Evolutionary conservation across 768 basidiomycete species (phyloP), one percentile per base, ranked within the genome.

Genomic region (Cyathus striatus): DNA sequence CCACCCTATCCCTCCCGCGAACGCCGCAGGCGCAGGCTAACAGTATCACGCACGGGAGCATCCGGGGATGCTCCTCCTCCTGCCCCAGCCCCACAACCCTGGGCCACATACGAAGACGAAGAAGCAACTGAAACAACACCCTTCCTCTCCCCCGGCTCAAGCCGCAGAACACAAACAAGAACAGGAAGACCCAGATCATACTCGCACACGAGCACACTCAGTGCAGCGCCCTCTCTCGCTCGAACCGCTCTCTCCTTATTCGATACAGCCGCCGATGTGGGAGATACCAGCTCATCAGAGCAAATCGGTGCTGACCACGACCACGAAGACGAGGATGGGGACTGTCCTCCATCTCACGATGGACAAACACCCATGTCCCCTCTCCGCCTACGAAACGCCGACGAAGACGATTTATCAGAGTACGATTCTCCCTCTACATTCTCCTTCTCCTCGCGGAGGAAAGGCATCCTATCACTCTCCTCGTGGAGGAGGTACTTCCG

Each of bases 201-300:
- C 41, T 88, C 86, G 2, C 68, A 76, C 45, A 66, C 76, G 0
- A 84, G 81, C 61, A 61, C 59, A 0, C 65, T 57, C 5, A 86
- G 82, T 3, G 68, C 61, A 10, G 73, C 81, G 2, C 82, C 81
- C 4, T 85, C 82, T 2, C 64, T 90, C 6, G 75, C 78, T 4
- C 86, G 83, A 24, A 88, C 83, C 0, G 61, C 88, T 26, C 54
- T 83, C 4, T 86, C 84, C 0, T 68, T 89, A n/a, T 84, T 88
- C 53, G 69, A 72, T 4, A 62, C 68, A 4, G 79, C 82, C 5
- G 66, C 66, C 25, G 67, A 68, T 14, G 56, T 49, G 21, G 62
- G n/a, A n/a, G n/a, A n/a, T n/a, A n/a, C n/a, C n/a, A n/a, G n/a
- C n/a, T n/a, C n/a, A n/a, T n/a, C n/a, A n/a, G n/a, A n/a, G n/a